These are phyloP conservation scores for Lojkania enalia DNA, from an alignment of 2,329 filamentous ascomycete genomes.

Conservation along the genomic window DNA sequence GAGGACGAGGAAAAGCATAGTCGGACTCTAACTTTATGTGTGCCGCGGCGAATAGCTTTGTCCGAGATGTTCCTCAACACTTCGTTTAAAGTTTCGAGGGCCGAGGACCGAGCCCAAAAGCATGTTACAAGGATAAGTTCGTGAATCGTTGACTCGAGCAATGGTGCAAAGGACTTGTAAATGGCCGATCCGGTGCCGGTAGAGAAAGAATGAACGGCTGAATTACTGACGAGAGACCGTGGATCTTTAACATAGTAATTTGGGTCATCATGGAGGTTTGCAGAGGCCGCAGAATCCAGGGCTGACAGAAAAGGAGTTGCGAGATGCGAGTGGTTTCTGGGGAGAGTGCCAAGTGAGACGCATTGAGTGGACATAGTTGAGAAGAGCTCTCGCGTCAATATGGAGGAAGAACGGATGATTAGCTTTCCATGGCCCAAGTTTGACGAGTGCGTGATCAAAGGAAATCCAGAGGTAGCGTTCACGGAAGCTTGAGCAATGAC, in stretches of 20 bases:
- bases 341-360: background rate
- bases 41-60: conserved; percentile 41
- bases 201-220: conserved; percentile 41
- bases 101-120: conserved; percentile 74
- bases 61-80: conserved; percentile 63
- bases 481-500: too few relatives aligned
- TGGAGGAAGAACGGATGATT: too few relatives aligned
- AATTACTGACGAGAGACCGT: conserved; percentile 38
- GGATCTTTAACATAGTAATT: conserved; percentile 46
- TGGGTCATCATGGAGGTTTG: conserved; percentile 37
- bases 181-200: conserved; percentile 52
- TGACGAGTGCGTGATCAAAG: too few relatives aligned
- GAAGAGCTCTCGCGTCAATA: too few relatives aligned
- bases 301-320: conserved; percentile 33
- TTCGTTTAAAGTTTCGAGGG: conserved; percentile 60
- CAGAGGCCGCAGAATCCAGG: conserved; percentile 26
- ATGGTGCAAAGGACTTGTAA: conserved; percentile 58
- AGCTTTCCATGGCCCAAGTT: too few relatives aligned
- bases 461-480: too few relatives aligned
- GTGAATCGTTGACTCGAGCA: conserved; percentile 61
- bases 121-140: conserved; percentile 80
- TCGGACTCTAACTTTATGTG: conserved; percentile 60
- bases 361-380: background rate
- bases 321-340: conserved; percentile 11
- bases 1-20: conserved; percentile 78